A percentile compares a stretch with the other conserved stretches of the same genome.
phyloP scores from a whole-genome alignment of 345 rosid species.

The Nasturtium officinale region DNA sequence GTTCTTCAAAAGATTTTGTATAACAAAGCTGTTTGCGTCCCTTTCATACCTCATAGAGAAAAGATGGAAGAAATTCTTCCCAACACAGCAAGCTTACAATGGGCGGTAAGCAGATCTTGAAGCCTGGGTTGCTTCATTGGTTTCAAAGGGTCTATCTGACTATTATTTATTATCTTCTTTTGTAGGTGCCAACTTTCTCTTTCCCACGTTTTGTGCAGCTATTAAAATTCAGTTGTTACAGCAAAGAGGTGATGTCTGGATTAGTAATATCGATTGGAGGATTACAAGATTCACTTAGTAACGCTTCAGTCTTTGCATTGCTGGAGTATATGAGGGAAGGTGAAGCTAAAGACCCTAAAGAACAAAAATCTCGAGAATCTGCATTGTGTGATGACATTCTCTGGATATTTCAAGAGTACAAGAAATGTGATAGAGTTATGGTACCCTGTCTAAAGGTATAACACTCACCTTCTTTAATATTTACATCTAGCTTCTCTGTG shows the following conservation, averaged over 20 bases:
- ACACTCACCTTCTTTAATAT: conserved; percentile 1
- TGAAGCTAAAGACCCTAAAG: conserved; percentile 48
- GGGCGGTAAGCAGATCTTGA: conserved; percentile 62
- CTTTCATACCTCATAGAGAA: conserved; percentile 69
- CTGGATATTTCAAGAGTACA: conserved; percentile 78
- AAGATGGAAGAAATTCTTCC: conserved; percentile 74
- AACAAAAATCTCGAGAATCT: conserved; percentile 52
- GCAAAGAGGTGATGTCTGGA: conserved; percentile 73
- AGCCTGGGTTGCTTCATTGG: conserved; percentile 15
- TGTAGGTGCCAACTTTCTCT: conserved; percentile 80
- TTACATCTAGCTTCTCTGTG: conserved; percentile 1
- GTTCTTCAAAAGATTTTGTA: conserved; percentile 77
- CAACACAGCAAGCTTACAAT: conserved; percentile 53
- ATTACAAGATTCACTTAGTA: conserved; percentile 81
- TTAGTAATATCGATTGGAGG: conserved; percentile 90
- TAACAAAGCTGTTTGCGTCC: conserved; percentile 53
- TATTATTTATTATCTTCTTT: conserved; percentile 34
- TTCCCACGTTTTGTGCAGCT: conserved; percentile 80
- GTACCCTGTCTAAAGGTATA: conserved; percentile 84
- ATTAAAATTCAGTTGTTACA: conserved; percentile 63
- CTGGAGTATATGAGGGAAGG: conserved; percentile 62
- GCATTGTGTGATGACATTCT: conserved; percentile 63
- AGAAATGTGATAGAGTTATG: conserved; percentile 76
- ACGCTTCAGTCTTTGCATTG: conserved; percentile 67
- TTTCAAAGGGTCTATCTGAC: conserved; percentile 23